Evolutionary conservation across 2,329 filamentous ascomycete genomes (phyloP), one percentile per base, ranked within the genome.

Genomic region (Microcyclosporella mali): DNA sequence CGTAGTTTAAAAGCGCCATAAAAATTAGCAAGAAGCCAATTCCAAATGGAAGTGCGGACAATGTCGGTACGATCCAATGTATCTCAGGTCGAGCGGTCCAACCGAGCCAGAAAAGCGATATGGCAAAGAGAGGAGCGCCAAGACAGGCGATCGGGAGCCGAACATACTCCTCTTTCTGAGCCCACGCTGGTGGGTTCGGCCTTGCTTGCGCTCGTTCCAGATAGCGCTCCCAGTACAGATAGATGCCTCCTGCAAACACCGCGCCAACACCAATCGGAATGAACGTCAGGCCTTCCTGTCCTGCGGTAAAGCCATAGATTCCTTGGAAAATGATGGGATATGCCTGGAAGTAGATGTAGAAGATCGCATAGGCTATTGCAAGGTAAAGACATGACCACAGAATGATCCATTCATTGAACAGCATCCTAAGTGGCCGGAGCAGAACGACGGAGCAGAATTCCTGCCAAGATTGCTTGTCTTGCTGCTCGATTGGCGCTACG

Each of bases 311-410:
- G 21, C 69, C 67, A 61, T 88, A 88, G 3, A 80, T 70, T 17
- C 65, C 70, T 8, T 47, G 68, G 61, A 86, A 89, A 50, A 88
- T 83, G 46, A 57, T 78, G 59, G 61, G 81, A 60, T 82, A 89
- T 2, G 83, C 82, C 60, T 87, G 79, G 55, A 90, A 87, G 58
- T 80, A 87, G 66, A 89, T 85, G 70, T 79, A 82, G 49, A 82
- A 77, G 46, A 82, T 73, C 3, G 70, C 75, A 58, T 88, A 89
- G 7, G 65, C 68, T 37, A 72, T 68, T 27, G 80, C 74, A 19
- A 89, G 70, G 27, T 85, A 79, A 9, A 88, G 70, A 62, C 88
- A 89, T 1, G 76, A 78, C 37, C 79, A 82, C 17, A 81, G 70
- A 6, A 90, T 84, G 37, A 90, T 84, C 37, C 82, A 80, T 58